A percentile compares a stretch with the other conserved stretches of the same genome.
Conservation (phyloP, 2,329 filamentous ascomycete species). For the Phialophora chinensis region DNA sequence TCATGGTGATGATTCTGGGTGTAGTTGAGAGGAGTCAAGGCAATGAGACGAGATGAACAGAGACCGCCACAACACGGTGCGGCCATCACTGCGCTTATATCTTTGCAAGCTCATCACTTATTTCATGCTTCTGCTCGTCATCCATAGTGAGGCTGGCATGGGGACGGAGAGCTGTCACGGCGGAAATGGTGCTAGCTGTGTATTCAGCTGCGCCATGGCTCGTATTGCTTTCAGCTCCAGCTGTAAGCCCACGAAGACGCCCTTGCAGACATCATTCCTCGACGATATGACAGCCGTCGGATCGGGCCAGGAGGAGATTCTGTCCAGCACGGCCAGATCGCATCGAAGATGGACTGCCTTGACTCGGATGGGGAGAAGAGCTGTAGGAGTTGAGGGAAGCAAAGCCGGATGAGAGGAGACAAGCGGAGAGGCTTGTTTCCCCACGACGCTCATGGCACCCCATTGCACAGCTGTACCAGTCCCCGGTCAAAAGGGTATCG, state of each 20-base stretch:
- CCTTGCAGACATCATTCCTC: background rate
- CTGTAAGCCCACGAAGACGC: background rate
- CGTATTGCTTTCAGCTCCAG: slow-evolving; percentile 6
- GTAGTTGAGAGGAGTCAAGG: background rate
- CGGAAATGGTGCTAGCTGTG: background rate
- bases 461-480: too few relatives aligned
- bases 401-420: background rate
- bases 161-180: background rate
- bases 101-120: background rate
- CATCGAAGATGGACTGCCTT: background rate
- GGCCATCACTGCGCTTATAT: background rate
- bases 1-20: background rate
- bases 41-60: background rate
- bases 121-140: background rate
- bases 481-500: too few relatives aligned
- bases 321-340: background rate
- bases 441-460: too few relatives aligned
- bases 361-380: background rate
- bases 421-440: background rate
- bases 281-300: background rate
- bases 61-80: background rate
- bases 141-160: background rate
- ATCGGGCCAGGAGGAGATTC: background rate
- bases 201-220: slow-evolving; percentile 7
- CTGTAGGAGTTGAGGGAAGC: background rate